Percentiles rank a stretch among this genome's conserved stretches.
Evolutionary conservation across 2,329 filamentous ascomycete species (phyloP).

Genomic region (Ustulina deusta): DNA sequence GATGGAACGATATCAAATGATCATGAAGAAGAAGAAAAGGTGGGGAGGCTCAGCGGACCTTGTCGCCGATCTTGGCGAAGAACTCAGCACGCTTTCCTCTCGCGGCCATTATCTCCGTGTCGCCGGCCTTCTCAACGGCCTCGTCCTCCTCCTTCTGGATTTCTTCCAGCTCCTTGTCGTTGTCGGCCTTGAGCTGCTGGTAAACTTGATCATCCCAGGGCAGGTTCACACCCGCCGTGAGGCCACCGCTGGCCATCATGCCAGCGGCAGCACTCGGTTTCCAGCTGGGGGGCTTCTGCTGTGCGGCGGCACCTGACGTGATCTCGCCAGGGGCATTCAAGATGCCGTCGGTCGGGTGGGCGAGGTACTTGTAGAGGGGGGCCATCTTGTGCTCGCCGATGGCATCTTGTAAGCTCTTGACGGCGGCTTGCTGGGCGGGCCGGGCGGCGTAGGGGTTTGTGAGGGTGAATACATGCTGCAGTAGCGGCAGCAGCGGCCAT

Average conservation of each 20-base stretch:
- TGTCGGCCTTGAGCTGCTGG: slow-evolving; percentile 78
- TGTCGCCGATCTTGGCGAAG: slow-evolving; percentile 95
- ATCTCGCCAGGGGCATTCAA: slow-evolving; percentile 81
- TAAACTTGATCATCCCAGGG: slow-evolving; percentile 94
- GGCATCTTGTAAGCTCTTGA: slow-evolving; percentile 82
- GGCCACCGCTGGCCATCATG: slow-evolving; percentile 79
- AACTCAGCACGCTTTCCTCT: slow-evolving; percentile 96
- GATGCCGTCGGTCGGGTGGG: slow-evolving; percentile 84
- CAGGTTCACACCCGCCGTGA: slow-evolving; percentile 74
- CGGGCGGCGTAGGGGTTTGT: slow-evolving; percentile 81
- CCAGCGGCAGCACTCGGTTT: slow-evolving; percentile 75
- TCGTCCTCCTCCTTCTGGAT: slow-evolving; percentile 92
- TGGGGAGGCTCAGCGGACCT: slow-evolving; percentile 66
- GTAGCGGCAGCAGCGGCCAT: slow-evolving; percentile 83
- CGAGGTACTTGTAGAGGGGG: slow-evolving; percentile 85
- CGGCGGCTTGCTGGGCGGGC: slow-evolving; percentile 74
- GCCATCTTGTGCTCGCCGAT: slow-evolving; percentile 89
- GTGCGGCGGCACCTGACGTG: slow-evolving; percentile 59
- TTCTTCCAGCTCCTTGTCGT: slow-evolving; percentile 79
- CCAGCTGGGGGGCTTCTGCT: slow-evolving; percentile 69
- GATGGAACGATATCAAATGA: neutral
- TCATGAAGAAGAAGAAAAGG: neutral
- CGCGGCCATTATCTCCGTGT: slow-evolving; percentile 93
- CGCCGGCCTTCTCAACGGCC: slow-evolving; percentile 93
- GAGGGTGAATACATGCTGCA: slow-evolving; percentile 88